Conservation (phyloP, 768 basidiomycete genomes). For the Lactarius tabidus region DNA sequence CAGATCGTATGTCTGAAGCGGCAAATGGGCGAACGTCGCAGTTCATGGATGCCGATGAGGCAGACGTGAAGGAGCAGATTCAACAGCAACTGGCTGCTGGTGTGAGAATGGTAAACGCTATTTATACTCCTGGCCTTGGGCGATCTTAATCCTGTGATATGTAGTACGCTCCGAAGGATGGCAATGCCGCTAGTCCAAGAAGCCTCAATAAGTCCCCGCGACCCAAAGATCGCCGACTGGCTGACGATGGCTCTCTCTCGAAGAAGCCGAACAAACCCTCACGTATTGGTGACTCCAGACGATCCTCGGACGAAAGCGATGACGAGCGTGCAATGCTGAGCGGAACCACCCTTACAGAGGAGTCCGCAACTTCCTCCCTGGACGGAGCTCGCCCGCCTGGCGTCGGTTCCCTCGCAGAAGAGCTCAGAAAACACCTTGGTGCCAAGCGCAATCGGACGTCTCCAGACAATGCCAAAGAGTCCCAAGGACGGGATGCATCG, state of each 20-base stretch:
- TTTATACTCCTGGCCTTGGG: neutral
- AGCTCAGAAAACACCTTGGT: conserved; percentile 56
- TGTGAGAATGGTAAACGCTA: conserved; percentile 57
- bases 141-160: neutral
- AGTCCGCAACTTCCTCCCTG: conserved; percentile 39
- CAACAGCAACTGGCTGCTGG: conserved; percentile 79
- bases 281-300: conserved; percentile 35
- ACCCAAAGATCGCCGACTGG: conserved; percentile 39
- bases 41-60: conserved; percentile 88
- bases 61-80: conserved; percentile 78
- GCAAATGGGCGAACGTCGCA: conserved; percentile 65
- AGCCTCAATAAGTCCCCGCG: conserved; percentile 69
- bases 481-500: conserved; percentile 37
- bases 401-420: conserved; percentile 55
- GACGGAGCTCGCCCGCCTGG: conserved; percentile 37
- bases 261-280: conserved; percentile 39
- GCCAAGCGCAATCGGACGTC: conserved; percentile 42
- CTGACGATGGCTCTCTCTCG: conserved; percentile 39
- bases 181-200: conserved; percentile 58
- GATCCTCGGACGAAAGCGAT: conserved; percentile 49
- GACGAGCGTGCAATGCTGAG: conserved; percentile 45
- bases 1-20: conserved; percentile 38
- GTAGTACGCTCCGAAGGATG: conserved; percentile 59
- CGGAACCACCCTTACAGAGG: conserved; percentile 50
- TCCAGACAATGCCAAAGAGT: conserved; percentile 36